Conservation (phyloP, 2,329 filamentous ascomycete genomes). For the Colletotrichum sojae region DNA sequence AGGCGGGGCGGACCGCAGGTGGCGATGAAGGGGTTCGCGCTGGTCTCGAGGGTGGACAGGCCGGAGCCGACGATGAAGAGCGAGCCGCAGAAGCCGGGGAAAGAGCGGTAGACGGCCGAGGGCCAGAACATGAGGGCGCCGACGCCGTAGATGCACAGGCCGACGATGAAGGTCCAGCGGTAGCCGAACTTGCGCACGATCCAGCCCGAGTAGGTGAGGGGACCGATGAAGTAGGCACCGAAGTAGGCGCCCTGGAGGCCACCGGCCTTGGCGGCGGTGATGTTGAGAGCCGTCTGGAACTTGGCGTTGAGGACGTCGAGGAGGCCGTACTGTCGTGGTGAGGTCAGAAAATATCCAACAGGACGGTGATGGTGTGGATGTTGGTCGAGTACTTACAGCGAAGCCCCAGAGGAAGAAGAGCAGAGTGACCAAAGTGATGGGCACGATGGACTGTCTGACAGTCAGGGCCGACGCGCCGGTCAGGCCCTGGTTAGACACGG, state of each 20-base stretch:
- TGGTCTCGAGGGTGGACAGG: slow-evolving; percentile 68
- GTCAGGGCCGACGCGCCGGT: slow-evolving; percentile 62
- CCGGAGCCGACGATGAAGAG: slow-evolving; percentile 62
- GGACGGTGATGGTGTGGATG: not conserved
- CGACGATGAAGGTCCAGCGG: slow-evolving; percentile 77
- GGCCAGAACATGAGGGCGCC: slow-evolving; percentile 73
- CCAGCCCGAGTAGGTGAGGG: slow-evolving; percentile 58
- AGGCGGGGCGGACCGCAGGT: slow-evolving; percentile 73
- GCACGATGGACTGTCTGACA: slow-evolving; percentile 75
- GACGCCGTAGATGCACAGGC: slow-evolving; percentile 68
- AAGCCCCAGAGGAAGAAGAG: slow-evolving; percentile 69
- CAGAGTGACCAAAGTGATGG: slow-evolving; percentile 70
- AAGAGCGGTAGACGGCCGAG: slow-evolving; percentile 66
- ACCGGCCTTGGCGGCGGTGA: slow-evolving; percentile 59
- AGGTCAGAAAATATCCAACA: not conserved
- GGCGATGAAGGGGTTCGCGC: slow-evolving; percentile 67
- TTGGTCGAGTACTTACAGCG: slow-evolving; percentile 43
- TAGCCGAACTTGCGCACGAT: slow-evolving; percentile 77
- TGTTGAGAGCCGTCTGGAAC: slow-evolving; percentile 62
- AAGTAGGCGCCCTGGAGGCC: slow-evolving; percentile 68
- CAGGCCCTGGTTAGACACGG: slow-evolving; percentile 43
- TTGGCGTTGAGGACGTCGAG: slow-evolving; percentile 62
- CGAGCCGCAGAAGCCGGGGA: slow-evolving; percentile 72
- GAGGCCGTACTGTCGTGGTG: slow-evolving; percentile 37
- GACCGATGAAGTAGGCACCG: slow-evolving; percentile 58